A percentile compares a stretch with the other conserved stretches of the same genome.
These are phyloP conservation scores for Metschnikowia henanensis DNA, from an alignment of 805 yeast species.

Conservation along the genomic window DNA sequence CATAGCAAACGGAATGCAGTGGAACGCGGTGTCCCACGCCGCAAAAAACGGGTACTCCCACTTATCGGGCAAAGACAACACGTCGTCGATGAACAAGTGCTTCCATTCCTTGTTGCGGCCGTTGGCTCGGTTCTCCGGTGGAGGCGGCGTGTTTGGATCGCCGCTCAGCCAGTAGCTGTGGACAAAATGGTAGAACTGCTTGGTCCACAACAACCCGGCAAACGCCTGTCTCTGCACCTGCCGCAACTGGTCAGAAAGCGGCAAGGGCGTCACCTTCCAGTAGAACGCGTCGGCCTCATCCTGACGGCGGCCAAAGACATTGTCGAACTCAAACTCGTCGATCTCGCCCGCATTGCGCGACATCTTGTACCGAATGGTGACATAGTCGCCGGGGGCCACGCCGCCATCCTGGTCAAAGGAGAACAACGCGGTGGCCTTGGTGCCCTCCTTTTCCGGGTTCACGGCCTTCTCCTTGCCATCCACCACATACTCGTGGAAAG, in stretches of 20 bases:
- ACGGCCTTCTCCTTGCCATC: conserved; percentile 57
- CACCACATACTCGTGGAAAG: conserved; percentile 82
- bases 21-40: conserved; percentile 97
- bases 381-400: conserved; percentile 85
- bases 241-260: conserved; percentile 75
- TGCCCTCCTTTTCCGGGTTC: conserved; percentile 72
- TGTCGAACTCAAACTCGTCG: conserved; percentile 76
- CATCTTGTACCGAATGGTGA: conserved; percentile 77
- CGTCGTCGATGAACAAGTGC: conserved; percentile 84
- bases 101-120: conserved; percentile 91
- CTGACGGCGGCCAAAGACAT: conserved; percentile 64
- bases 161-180: conserved; percentile 87
- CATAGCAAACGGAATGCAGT: conserved; percentile 90
- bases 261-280: conserved; percentile 85
- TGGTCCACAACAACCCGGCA: conserved; percentile 92
- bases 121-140: conserved; percentile 77
- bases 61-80: conserved; percentile 87
- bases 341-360: conserved; percentile 46
- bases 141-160: conserved; percentile 73
- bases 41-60: conserved; percentile 97
- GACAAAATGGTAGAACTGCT: conserved; percentile 85
- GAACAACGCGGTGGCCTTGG: conserved; percentile 85
- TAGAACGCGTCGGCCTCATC: conserved; percentile 93
- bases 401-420: conserved; percentile 74
- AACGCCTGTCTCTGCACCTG: conserved; percentile 90